Base-by-base conservation (phyloP, 108 stramenopile species). In the Skeletonema marinoi region DNA sequence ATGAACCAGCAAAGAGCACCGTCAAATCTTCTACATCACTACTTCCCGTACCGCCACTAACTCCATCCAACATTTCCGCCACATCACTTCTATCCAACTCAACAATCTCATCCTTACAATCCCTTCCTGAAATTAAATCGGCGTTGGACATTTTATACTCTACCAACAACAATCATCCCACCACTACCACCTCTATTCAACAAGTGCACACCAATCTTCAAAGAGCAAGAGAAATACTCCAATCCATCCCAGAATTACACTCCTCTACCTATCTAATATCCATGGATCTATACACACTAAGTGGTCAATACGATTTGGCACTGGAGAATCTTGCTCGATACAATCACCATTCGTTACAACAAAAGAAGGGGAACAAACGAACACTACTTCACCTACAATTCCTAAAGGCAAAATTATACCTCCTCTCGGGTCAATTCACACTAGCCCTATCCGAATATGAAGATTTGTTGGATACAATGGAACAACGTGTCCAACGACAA, bases 371-470 rank as follows among this genome's bases (percentile, higher is more conserved):
- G 70, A 41, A 16, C n/a, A n/a, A 19, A 33, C 68, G 7, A 1
- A 21, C 2, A 13, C 17, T 32, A 10, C 2, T 33, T 13, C 51
- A 54, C 0, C 3, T 80, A 31, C 75, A 77, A 65, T 77, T 77
- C 50, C 13, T 73, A 6, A 61, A 77, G 56, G 75, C 82, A 12
- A 73, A 73, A 59, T 44, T 82, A 8, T 48, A 68, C 25, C 41
- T 58, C 46, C 12, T 33, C 39, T 77, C 75, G 1, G 82, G 82
- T n/a, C 65, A 69, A 82, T 77, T 82, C 58, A 61, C 14, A 31
- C 66, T 67, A 12, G 70, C 74, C 0, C 31, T 82, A 5, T 76
- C 82, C 10, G 82, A 82, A 36, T 82, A 82, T 69, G 82, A 82
- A 42, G 67, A 77, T 41, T 6, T 82, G 14, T 56, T 82, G 30